A percentile compares a stretch with the other conserved stretches of the same genome.
phyloP scores from a whole-genome alignment of 352 stramenopile genomes.

The Pythium pectinolyticum region DNA sequence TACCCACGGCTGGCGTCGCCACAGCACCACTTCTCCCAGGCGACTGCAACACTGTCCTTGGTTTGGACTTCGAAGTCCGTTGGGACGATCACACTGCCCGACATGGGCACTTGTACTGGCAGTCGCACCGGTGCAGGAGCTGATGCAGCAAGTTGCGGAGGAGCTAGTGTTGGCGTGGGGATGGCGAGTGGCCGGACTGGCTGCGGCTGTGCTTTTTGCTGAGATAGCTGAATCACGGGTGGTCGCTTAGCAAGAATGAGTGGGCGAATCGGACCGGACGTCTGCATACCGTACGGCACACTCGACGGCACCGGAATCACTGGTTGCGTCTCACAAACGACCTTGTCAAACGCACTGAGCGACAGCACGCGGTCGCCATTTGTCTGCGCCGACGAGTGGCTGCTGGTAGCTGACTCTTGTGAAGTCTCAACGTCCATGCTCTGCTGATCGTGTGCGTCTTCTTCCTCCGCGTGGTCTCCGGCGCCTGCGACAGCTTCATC shows the following conservation, averaged over 20 bases:
- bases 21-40: conserved; percentile 31
- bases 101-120: no score
- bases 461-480: neutral
- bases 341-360: conserved; percentile 13
- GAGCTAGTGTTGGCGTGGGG: neutral
- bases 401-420: conserved; percentile 15
- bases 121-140: no score
- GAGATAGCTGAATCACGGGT: no score
- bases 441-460: neutral
- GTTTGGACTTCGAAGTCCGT: conserved; percentile 25
- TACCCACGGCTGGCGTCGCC: conserved; percentile 9
- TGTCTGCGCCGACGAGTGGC: neutral
- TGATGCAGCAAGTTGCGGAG: no score
- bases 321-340: neutral
- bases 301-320: neutral
- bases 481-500: no score
- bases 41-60: conserved; percentile 21
- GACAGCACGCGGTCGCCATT: neutral
- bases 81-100: neutral
- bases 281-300: neutral
- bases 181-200: neutral
- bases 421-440: conserved; percentile 11
- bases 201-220: neutral
- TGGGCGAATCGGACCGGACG: neutral
- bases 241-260: neutral